Base-by-base conservation (phyloP, 306 rosid genomes). In the Begonia loranthoides region DNA sequence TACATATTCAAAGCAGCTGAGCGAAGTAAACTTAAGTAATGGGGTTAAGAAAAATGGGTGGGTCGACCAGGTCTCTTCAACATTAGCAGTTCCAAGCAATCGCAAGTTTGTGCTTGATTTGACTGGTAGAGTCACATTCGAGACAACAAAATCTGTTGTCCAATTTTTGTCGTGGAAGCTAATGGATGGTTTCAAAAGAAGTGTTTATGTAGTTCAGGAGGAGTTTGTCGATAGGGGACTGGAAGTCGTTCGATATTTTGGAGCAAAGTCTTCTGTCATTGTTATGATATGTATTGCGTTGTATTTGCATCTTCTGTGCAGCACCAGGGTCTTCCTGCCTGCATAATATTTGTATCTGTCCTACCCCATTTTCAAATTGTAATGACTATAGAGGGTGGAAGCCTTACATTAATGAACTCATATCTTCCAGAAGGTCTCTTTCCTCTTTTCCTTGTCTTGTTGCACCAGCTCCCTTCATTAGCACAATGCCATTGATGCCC, bases 61-160 rank as follows among this genome's bases (percentile, higher is more conserved):
- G 97, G 15, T 82, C 50, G 76, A 59, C 14, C 78, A 63, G 71
- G 74, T 89, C 65, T 82, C 75, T 38, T 80, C 95, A 16, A 80
- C 94, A 9, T 59, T 90, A 65, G 73, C 93, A 1, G 87, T 82
- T 59, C 95, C 97, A 0, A 77, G 75, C 13, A 85, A 90, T 57
- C 55, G 72, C 38, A 86, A 67, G 68, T 82, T 90, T 11, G 70
- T 86, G 77, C 65, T 86, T 50, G 99, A 90, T 45, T 77, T 90
- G 53, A 80, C 95, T 0, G 95, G 99, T 56, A 80, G 95, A 60
- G 92, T 86, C 54, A 83, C 95, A 15, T 70, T 86, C 12, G 88
- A 86, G 56, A 74, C 94, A 4, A 55, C 75, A 9, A 76, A 86
- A 65, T 86, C 94, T 9, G 61, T 86, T 48, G 68, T 76, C 70